Conservation (phyloP, 2,329 filamentous ascomycete species). For the Calycina marina region DNA sequence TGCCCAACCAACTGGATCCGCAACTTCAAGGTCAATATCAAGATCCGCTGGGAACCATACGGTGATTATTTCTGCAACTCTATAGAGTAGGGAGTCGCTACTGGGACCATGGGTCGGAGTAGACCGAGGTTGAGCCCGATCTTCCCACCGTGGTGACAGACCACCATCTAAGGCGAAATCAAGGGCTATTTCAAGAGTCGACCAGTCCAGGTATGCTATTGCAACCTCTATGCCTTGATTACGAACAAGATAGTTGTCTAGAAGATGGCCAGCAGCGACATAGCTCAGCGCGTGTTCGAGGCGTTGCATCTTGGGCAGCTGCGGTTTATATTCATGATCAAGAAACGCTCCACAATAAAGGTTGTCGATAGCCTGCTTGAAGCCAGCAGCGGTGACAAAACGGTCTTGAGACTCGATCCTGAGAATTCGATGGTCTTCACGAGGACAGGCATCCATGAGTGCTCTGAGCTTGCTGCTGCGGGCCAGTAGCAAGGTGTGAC, state of each 20-base stretch:
- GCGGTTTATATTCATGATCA: constrained; percentile 10
- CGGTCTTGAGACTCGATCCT: constrained; percentile 34
- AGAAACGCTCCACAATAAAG: constrained; percentile 41
- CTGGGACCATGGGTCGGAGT: constrained; percentile 35
- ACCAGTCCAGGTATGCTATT: constrained; percentile 42
- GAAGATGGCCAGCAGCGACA: constrained; percentile 43
- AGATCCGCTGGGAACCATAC: constrained; percentile 46
- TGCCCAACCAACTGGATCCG: constrained; percentile 31
- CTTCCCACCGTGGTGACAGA: constrained; percentile 24
- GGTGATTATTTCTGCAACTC: constrained; percentile 42
- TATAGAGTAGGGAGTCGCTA: constrained; percentile 37
- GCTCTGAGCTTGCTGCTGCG: constrained; percentile 32
- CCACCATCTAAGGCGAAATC: constrained; percentile 40
- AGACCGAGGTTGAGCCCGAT: constrained; percentile 17
- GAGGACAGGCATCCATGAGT: constrained; percentile 18
- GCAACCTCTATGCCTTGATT: constrained; percentile 45
- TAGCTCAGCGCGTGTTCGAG: constrained; percentile 48
- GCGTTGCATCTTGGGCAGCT: constrained; percentile 22
- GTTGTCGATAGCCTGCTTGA: constrained; percentile 40
- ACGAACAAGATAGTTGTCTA: constrained; percentile 40
- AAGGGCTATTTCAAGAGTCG: constrained; percentile 44
- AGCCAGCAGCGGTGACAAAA: constrained; percentile 39
- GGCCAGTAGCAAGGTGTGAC: constrained; percentile 40
- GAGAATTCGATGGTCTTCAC: constrained; percentile 24
- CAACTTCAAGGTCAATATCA: constrained; percentile 35